Evolutionary conservation across 1,139 yeast genomes (phyloP), one percentile per base, ranked within the genome.

Genomic region (Suhomyces yuchorum): DNA sequence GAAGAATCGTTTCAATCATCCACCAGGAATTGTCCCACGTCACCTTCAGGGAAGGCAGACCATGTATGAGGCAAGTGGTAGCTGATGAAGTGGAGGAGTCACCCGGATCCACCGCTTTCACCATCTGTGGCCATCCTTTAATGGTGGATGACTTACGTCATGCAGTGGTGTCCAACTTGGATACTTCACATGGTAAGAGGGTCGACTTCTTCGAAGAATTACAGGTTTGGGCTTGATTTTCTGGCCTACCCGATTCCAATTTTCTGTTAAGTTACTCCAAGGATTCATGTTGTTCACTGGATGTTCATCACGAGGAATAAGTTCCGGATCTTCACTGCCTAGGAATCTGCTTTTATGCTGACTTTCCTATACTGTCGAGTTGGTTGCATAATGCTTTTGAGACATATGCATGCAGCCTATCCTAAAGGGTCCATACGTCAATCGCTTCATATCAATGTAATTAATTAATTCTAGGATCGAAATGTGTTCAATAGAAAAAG

Each of bases 41-140:
- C 9, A 50, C 54, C 2, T 67, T 71, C 52, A 57, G 52, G 42
- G 61, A 59, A 36, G 71, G 71, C 1, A 63, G 76, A 50, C 76
- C 76, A 3, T 45, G 51, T 18, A 57, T 70, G 47, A 58, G 60
- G 14, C 56, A 51, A 0, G 40, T 68, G 9, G 66, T 71, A 1
- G 48, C 52, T 17, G 46, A 55, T 11, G 69, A 68, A 48, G 55
- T 68, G 7, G 53, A 52, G 5, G 66, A 65, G 41, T 59, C 49
- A 6, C 34, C 43, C 1, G 44, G 50, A 2, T 68, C 82, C 0
- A 59, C 77, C 18, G 77, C 78, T 7, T 70, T 75, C 53, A 70
- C 76, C 17, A 66, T 75, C 1, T 78, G 83, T 60, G 81, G 80
- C 0, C 80, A 76, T 51, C 77, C 80, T 12, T 60, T 63, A 14